These are phyloP conservation scores for Vishniacozyma victoriae DNA, from an alignment of 768 basidiomycete genomes.

Conservation along the genomic window DNA sequence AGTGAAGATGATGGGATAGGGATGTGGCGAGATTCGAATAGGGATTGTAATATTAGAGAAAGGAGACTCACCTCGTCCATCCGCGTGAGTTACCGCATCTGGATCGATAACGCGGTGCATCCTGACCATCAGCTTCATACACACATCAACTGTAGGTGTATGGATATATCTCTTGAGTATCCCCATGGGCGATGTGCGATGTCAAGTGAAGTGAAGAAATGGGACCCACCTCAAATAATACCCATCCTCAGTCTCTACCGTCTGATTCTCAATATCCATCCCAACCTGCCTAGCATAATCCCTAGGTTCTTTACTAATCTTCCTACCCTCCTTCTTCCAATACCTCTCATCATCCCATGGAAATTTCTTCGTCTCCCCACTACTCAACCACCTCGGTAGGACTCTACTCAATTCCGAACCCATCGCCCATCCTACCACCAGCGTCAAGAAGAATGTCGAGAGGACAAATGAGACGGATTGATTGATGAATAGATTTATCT, in stretches of 20 bases:
- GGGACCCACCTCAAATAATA: conserved; percentile 48
- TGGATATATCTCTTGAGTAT: conserved; percentile 6
- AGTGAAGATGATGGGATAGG: not conserved
- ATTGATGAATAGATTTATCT: conserved; percentile 44
- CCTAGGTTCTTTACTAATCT: conserved; percentile 48
- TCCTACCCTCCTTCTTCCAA: conserved; percentile 48
- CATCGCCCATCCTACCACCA: conserved; percentile 52
- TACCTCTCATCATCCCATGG: conserved; percentile 50
- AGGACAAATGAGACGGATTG: conserved; percentile 48
- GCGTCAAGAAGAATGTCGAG: conserved; percentile 49
- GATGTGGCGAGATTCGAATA: not conserved
- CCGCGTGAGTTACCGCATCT: conserved; percentile 29
- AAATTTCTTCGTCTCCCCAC: conserved; percentile 22
- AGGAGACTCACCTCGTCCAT: conserved; percentile 35
- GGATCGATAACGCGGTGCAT: conserved; percentile 49
- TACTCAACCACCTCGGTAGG: conserved; percentile 30
- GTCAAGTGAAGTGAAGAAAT: conserved; percentile 2
- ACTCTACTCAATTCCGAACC: conserved; percentile 25
- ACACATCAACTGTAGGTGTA: not conserved
- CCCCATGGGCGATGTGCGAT: conserved; percentile 4
- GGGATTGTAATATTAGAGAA: not conserved
- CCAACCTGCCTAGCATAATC: conserved; percentile 52
- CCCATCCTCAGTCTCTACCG: conserved; percentile 53
- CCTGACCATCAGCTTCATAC: conserved; percentile 16
- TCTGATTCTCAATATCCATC: conserved; percentile 51